Evolutionary conservation across 2,329 filamentous ascomycete species (phyloP).

Genomic region (Plectosphaerella cucumerina): DNA sequence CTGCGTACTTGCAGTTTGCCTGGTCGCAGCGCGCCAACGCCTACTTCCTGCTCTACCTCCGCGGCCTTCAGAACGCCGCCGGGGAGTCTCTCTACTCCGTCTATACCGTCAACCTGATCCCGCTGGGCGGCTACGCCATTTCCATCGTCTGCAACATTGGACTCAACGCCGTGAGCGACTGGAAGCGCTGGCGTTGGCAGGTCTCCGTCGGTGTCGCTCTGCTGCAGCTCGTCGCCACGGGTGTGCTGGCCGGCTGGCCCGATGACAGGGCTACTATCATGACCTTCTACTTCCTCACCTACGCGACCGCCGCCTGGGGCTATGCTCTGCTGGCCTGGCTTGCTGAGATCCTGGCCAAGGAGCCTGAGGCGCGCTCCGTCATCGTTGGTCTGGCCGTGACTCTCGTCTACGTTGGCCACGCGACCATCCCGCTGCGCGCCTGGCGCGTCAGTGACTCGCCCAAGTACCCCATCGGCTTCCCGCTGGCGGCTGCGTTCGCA

Average conservation of each 20-base stretch:
- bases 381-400: slow-evolving; percentile 31
- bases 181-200: slow-evolving; percentile 35
- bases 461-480: slow-evolving; percentile 30
- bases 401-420: slow-evolving; percentile 32
- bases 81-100: slow-evolving; percentile 21
- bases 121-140: slow-evolving; percentile 23
- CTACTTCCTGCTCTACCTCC: slow-evolving; percentile 28
- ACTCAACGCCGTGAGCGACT: slow-evolving; percentile 29
- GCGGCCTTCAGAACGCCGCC: slow-evolving; percentile 18
- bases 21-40: slow-evolving; percentile 25
- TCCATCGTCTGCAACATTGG: slow-evolving; percentile 29
- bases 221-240: slow-evolving; percentile 23
- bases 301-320: slow-evolving; percentile 26
- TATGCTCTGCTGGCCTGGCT: slow-evolving; percentile 31
- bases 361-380: slow-evolving; percentile 30
- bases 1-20: slow-evolving; percentile 21
- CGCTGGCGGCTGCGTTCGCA: slow-evolving; percentile 25
- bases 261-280: slow-evolving; percentile 24
- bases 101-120: slow-evolving; percentile 26
- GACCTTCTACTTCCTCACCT: slow-evolving; percentile 31
- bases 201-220: slow-evolving; percentile 24
- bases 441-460: slow-evolving; percentile 30
- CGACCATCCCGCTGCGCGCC: slow-evolving; percentile 30
- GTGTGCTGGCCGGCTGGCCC: slow-evolving; percentile 28
- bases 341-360: slow-evolving; percentile 26